A percentile compares a stretch with the other conserved stretches of the same genome.
phyloP scores from a whole-genome alignment of 768 basidiomycete species.

The Podaxis sp. region DNA sequence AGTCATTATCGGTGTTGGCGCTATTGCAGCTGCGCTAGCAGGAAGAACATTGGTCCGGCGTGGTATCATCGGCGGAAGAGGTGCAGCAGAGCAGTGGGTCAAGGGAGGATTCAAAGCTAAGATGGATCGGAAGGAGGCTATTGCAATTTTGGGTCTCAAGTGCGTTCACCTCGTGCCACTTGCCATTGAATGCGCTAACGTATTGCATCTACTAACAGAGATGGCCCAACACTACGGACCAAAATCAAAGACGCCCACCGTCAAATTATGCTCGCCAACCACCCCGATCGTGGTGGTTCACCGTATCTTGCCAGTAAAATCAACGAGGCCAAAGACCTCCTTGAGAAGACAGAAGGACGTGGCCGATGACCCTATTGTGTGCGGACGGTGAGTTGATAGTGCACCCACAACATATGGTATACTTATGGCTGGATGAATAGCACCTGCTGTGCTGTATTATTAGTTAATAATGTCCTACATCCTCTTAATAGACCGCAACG shows the following conservation, averaged over 20 bases:
- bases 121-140: slow-evolving; percentile 96
- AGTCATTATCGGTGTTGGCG: slow-evolving; percentile 72
- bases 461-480: slow-evolving; percentile 6
- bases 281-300: slow-evolving; percentile 98
- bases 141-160: slow-evolving; percentile 91
- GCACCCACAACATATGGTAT: not conserved
- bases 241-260: slow-evolving; percentile 94
- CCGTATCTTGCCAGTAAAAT: slow-evolving; percentile 98
- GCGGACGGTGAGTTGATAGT: not conserved
- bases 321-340: slow-evolving; percentile 93
- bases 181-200: slow-evolving; percentile 5
- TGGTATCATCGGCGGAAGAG: slow-evolving; percentile 57
- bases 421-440: not conserved
- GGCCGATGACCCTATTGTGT: slow-evolving; percentile 25
- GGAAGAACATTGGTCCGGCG: slow-evolving; percentile 71
- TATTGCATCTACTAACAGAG: slow-evolving; percentile 47
- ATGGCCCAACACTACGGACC: slow-evolving; percentile 71
- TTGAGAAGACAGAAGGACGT: slow-evolving; percentile 77
- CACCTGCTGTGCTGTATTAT: slow-evolving; percentile 7
- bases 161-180: slow-evolving; percentile 39
- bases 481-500: slow-evolving; percentile 11
- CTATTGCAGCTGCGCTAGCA: slow-evolving; percentile 72
- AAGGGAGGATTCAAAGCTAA: slow-evolving; percentile 94
- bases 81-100: slow-evolving; percentile 79
- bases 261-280: slow-evolving; percentile 96